Base-by-base conservation (phyloP, 1,284 basidiomycete species). In the Trametes polyzona region DNA sequence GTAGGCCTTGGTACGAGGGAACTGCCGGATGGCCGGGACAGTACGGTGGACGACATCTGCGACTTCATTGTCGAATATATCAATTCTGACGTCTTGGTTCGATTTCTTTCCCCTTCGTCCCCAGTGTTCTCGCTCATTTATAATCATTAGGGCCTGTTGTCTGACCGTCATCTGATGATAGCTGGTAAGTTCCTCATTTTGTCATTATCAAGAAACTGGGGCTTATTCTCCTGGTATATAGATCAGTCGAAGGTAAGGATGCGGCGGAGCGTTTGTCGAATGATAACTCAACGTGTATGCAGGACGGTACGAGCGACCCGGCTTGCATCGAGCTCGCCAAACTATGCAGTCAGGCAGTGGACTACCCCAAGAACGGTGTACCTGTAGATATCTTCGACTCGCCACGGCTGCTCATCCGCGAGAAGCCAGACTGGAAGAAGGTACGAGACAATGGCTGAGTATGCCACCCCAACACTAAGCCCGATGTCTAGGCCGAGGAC, bases 61-160 rank as follows among this genome's bases (percentile, higher is more conserved):
- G 80, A 93, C 61, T 95, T 95, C 68, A 78, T 95, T 27, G 83
- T 94, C 19, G 86, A 93, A 64, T 95, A 91, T 58, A 90, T 93
- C 66, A 83, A 89, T 59, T 91, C 89, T 0, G 91, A 93, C 65
- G 80, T 90, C 32, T 71, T 89, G 74, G 88, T 90, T 26, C 4
- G 33, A n/a, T n/a, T 26, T 17, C 3, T 29, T 29, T 10, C 12
- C n/a, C 19, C 14, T 30, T 46, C 19, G 4, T 40, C 26, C 19
- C 53, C 27, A 17, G 11, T 7, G 1, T 12, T 19, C 3, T 9
- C 29, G 33, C 30, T n/a, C n/a, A 17, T 43, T 30, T 54, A 14
- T 44, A 24, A 3, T 19, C 27, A 12, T 1, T 57, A 89, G 89
- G 89, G 88, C 24, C 71, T 90, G 27, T 70, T 87, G 40, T 83